These are phyloP conservation scores for Colletotrichum cordylinicola DNA, from an alignment of 2,329 filamentous ascomycete genomes.

Conservation along the genomic window DNA sequence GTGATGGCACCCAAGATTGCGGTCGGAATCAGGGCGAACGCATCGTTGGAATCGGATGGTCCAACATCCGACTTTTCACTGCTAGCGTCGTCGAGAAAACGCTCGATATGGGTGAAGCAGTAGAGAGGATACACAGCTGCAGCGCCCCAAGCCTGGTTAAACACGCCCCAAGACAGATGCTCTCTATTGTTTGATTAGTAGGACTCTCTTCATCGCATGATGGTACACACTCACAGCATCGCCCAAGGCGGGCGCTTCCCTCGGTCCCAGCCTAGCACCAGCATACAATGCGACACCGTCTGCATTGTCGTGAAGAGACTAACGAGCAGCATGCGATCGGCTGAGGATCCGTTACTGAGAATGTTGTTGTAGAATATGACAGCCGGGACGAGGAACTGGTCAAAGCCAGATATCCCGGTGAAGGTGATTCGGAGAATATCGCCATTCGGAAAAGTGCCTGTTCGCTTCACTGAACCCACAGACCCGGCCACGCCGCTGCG, in stretches of 20 bases:
- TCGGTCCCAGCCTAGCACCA: neutral
- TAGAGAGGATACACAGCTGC: neutral
- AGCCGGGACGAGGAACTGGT: neutral
- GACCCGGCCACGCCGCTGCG: neutral
- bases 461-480: neutral
- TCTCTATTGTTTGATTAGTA: neutral
- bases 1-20: neutral
- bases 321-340: neutral
- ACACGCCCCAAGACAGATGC: neutral
- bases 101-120: neutral
- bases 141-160: neutral
- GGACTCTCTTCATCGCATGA: accelerated
- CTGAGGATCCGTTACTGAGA: neutral
- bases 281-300: neutral
- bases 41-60: neutral
- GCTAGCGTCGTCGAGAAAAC: neutral
- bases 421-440: neutral
- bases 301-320: conserved; percentile 4
- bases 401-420: neutral
- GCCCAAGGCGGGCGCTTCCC: neutral
- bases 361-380: conserved; percentile 12
- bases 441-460: neutral
- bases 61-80: neutral
- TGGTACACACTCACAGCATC: neutral
- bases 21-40: neutral